Percentiles rank a stretch among this genome's conserved stretches.
Conservation (phyloP, 129 eudicot genomes). For the Glebionis coronaria region DNA sequence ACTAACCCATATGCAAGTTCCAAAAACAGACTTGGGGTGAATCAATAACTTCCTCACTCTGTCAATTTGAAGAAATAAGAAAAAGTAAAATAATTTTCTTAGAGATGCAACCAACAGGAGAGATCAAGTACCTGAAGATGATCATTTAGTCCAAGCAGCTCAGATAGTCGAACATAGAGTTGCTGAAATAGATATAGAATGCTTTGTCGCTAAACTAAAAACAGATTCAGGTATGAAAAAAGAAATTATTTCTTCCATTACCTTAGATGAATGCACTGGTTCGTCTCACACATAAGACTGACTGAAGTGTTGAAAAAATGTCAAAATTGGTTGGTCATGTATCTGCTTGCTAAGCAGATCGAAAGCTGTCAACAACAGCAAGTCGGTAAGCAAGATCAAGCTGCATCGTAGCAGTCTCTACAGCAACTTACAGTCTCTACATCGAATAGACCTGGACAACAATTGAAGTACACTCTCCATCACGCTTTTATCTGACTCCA, state of each 20-base stretch:
- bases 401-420: no score
- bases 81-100: slow-evolving; percentile 18
- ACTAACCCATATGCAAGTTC: slow-evolving; percentile 99
- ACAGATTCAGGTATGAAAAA: slow-evolving; percentile 1
- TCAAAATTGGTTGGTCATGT: slow-evolving; percentile 94
- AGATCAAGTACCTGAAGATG: slow-evolving; percentile 62
- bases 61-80: no score
- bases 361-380: no score
- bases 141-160: no score
- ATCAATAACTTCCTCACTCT: slow-evolving; percentile 93
- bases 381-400: no score
- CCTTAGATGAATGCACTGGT: slow-evolving; percentile 99
- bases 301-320: slow-evolving; percentile 82
- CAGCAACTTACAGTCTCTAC: no score
- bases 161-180: slow-evolving; percentile 80
- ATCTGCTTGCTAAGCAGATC: slow-evolving; percentile 91
- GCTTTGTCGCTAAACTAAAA: slow-evolving; percentile 7
- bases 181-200: slow-evolving; percentile 63
- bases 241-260: slow-evolving; percentile 22
- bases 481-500: no score
- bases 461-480: no score
- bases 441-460: no score
- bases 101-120: no score
- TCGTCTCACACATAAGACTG: no score
- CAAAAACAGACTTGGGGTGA: slow-evolving; percentile 84